phyloP scores from a whole-genome alignment of 768 basidiomycete species.

The Collybiopsis luxurians region DNA sequence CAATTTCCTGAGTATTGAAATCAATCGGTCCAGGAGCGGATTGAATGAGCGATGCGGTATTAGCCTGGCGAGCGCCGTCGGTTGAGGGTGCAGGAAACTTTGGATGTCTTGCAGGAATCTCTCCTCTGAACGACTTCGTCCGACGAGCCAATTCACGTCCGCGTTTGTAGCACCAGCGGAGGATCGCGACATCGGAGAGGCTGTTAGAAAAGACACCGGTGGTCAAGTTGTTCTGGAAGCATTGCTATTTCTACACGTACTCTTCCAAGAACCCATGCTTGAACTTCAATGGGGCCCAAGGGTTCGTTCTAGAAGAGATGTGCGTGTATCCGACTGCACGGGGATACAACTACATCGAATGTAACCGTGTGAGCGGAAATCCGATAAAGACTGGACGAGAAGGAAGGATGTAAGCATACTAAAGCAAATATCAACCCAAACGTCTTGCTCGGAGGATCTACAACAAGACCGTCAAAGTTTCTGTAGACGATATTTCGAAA shows the following conservation, averaged over 20 bases:
- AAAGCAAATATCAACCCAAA: neutral
- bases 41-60: too few species aligned
- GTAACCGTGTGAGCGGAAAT: too few species aligned
- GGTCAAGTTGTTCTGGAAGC: too few species aligned
- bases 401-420: neutral
- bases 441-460: too few species aligned
- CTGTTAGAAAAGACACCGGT: neutral
- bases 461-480: too few species aligned
- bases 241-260: neutral
- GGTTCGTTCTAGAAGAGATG: neutral
- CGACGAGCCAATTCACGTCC: constrained; percentile 31
- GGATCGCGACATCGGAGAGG: constrained; percentile 19
- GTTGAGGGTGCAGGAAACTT: constrained; percentile 11
- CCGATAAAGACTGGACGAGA: too few species aligned
- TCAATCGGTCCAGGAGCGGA: constrained; percentile 13
- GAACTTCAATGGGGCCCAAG: neutral
- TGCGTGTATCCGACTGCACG: neutral
- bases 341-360: neutral
- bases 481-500: too few species aligned
- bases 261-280: neutral
- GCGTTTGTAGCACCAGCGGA: constrained; percentile 25
- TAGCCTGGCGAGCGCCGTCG: neutral
- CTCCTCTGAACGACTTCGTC: constrained; percentile 26
- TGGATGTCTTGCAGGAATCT: constrained; percentile 15
- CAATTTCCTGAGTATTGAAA: constrained; percentile 15